Evolutionary conservation across 257 asterid species (phyloP), one percentile per base, ranked within the genome.

Genomic region (Solanum etuberosum): DNA sequence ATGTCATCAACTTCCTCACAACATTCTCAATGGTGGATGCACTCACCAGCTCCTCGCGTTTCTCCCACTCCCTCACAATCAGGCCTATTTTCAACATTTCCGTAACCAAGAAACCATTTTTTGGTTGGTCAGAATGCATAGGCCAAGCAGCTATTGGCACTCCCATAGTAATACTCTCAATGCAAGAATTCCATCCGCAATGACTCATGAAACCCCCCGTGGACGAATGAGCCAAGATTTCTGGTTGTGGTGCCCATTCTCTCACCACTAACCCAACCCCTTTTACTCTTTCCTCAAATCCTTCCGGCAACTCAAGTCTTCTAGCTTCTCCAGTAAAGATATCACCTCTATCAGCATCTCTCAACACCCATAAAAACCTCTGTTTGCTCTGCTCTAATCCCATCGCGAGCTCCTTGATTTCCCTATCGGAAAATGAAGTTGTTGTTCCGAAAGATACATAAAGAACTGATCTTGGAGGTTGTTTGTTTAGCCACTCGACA

Each of bases 1-100:
- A 87, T 21, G 31, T 92, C 95, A 94, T 68, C 76, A 68, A 68
- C 76, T 68, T 68, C 76, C 38, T 68, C 5, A 31, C 76, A 3
- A 68, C 76, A 7, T 29, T 68, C 13, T 68, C 76, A 68, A 68
- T 68, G 12, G 40, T 15, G n/a, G 76, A 68, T 29, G 76, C 40
- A 68, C 12, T 68, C 40, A 68, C 76, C 40, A 68, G 76, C 38
- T 68, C 76, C 38, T 68, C 40, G 40, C 76, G 76, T 68, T 68
- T 31, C 76, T 31, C 40, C 76, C 76, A 68, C 40, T 29, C 76
- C 76, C 76, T 68, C 76, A 68, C 76, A 68, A 31, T 31, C 40
- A 68, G 40, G 76, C 76, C 76, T 68, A 68, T 31, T 68, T 68
- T 68, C 76, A 68, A 31, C 76, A 68, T 15, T 68, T 68, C 40